Conservation (phyloP, 768 basidiomycete genomes). For the Hypsizygus marmoreus region DNA sequence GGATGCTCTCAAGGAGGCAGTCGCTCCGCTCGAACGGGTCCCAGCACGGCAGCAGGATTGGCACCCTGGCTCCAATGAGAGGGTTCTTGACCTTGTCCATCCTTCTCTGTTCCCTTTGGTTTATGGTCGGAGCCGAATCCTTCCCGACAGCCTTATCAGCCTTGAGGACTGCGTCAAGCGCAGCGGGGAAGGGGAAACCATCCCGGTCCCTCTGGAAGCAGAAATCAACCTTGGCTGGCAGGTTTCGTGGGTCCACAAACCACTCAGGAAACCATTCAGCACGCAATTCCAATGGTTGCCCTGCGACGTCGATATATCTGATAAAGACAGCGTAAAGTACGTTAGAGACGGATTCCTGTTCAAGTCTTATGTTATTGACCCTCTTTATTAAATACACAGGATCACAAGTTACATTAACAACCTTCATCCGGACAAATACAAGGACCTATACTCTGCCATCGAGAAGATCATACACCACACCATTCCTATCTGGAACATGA, state of each 20-base stretch:
- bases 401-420: too few species aligned
- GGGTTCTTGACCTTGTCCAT: slow-evolving; percentile 43
- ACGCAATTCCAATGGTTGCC: slow-evolving; percentile 5
- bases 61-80: slow-evolving; percentile 41
- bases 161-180: slow-evolving; percentile 15
- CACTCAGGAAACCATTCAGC: not conserved
- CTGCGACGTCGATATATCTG: too few species aligned
- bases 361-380: not conserved
- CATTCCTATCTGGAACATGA: slow-evolving; percentile 30
- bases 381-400: slow-evolving; percentile 34
- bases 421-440: slow-evolving; percentile 28
- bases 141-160: slow-evolving; percentile 6
- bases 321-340: slow-evolving; percentile 4
- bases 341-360: not conserved
- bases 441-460: slow-evolving; percentile 23
- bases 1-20: slow-evolving; percentile 14
- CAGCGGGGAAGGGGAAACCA: slow-evolving; percentile 12
- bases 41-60: slow-evolving; percentile 35
- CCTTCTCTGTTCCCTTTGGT: too few species aligned
- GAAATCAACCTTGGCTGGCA: slow-evolving; percentile 22
- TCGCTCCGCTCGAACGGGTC: slow-evolving; percentile 31
- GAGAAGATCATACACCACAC: slow-evolving; percentile 23
- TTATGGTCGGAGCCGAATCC: slow-evolving; percentile 27
- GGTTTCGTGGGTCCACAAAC: slow-evolving; percentile 9
- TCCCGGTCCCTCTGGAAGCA: slow-evolving; percentile 15